phyloP scores from a whole-genome alignment of 2,329 filamentous ascomycete genomes.

The Epichloe sibirici region DNA sequence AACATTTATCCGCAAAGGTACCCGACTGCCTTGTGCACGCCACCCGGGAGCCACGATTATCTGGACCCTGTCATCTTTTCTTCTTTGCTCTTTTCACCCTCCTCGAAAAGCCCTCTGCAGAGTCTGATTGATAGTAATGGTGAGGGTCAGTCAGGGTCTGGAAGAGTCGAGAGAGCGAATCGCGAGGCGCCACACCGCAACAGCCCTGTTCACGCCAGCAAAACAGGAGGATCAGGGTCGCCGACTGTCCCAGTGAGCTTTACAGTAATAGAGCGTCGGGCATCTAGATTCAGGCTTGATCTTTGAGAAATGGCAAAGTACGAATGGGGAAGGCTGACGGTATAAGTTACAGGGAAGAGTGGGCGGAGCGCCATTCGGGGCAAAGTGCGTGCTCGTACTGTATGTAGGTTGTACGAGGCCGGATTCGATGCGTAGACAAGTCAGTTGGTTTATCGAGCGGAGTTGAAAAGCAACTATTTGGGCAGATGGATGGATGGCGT shows the following conservation, averaged over 20 bases:
- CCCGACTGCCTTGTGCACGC: neutral
- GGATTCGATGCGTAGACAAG: neutral
- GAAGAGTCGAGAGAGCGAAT: neutral
- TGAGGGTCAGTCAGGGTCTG: neutral
- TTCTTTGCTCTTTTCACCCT: neutral
- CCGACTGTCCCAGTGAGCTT: neutral
- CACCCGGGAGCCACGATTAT: neutral
- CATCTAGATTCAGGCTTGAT: neutral
- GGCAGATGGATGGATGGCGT: neutral
- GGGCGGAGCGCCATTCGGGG: neutral
- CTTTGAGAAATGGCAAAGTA: neutral
- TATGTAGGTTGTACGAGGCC: neutral
- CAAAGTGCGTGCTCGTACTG: neutral
- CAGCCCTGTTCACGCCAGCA: neutral
- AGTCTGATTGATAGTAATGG: neutral
- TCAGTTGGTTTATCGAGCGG: neutral
- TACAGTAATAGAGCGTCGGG: neutral
- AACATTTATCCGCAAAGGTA: neutral
- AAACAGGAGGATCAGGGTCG: neutral
- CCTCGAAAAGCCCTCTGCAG: neutral
- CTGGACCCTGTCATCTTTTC: neutral
- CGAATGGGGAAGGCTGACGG: neutral
- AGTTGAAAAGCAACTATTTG: neutral
- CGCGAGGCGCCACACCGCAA: slow-evolving; percentile 1
- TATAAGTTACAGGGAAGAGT: neutral